These are phyloP conservation scores for Fusarium praegraminearum DNA, from an alignment of 2,329 filamentous ascomycete species.

Conservation along the genomic window DNA sequence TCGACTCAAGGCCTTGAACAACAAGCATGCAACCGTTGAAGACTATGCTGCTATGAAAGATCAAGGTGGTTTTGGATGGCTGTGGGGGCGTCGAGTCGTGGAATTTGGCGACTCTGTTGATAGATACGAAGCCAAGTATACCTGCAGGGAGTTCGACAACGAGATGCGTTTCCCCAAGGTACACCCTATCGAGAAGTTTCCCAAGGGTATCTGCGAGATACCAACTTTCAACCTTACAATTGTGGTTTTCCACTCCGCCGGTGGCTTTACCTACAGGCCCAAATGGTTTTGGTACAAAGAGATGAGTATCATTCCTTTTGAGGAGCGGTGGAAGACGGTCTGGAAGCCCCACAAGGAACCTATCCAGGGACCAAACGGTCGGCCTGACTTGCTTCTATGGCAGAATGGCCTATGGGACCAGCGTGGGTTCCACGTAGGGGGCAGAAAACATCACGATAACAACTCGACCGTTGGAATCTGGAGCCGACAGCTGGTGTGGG, in stretches of 20 bases:
- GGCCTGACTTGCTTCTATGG: neutral
- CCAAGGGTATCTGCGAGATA: constrained; percentile 5
- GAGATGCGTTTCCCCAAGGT: constrained; percentile 7
- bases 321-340: constrained; percentile 6
- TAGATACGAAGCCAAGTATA: neutral
- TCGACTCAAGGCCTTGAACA: neutral
- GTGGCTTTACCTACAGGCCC: constrained; percentile 1
- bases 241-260: neutral
- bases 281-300: constrained; percentile 12
- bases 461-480: neutral
- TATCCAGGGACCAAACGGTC: neutral
- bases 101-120: constrained; percentile 16
- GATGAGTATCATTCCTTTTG: constrained; percentile 5
- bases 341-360: neutral
- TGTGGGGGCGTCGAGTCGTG: constrained; percentile 3
- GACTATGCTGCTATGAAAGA: constrained; percentile 7
- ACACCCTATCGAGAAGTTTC: neutral
- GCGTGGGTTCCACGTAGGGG: constrained; percentile 1
- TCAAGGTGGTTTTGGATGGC: neutral
- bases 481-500: constrained; percentile 8
- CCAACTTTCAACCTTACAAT: neutral
- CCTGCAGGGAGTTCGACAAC: constrained; percentile 5
- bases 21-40: neutral
- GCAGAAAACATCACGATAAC: neutral
- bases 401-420: constrained; percentile 17